These are phyloP conservation scores for Cylindrodendrum hubeiense DNA, from an alignment of 2,329 filamentous ascomycete species.

Conservation along the genomic window DNA sequence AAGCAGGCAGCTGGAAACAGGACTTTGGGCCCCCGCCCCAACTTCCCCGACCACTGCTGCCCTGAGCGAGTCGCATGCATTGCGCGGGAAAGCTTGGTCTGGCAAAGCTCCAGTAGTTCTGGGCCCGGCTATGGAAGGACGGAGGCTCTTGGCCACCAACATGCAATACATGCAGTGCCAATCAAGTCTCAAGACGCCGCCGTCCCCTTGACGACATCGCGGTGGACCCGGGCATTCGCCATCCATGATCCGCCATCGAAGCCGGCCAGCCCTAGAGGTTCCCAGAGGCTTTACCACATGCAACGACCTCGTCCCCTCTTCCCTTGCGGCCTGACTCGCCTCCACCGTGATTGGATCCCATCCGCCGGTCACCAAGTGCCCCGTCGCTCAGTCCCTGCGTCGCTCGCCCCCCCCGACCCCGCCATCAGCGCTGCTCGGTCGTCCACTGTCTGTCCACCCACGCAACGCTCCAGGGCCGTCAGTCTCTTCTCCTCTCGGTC, in stretches of 20 bases:
- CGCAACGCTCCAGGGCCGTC: slow-evolving; percentile 21
- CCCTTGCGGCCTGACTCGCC: slow-evolving; percentile 44
- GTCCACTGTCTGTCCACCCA: slow-evolving; percentile 29
- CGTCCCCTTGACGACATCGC: slow-evolving; percentile 29
- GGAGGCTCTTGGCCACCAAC: slow-evolving; percentile 21
- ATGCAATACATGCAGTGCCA: slow-evolving; percentile 27
- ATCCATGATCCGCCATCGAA: slow-evolving; percentile 28
- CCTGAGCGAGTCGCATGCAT: slow-evolving; percentile 12
- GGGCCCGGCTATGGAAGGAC: slow-evolving; percentile 7
- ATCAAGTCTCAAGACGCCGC: slow-evolving; percentile 34
- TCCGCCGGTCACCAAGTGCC: slow-evolving; percentile 27
- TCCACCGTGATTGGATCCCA: slow-evolving; percentile 41
- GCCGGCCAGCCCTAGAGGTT: slow-evolving; percentile 29
- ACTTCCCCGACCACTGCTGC: slow-evolving; percentile 9
- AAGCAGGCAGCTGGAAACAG: slow-evolving; percentile 6
- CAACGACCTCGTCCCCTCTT: slow-evolving; percentile 30
- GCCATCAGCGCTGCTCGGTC: slow-evolving; percentile 37
- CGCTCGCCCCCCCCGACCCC: slow-evolving; percentile 39
- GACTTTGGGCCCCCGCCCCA: slow-evolving; percentile 1
- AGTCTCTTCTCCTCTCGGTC: slow-evolving; percentile 29
- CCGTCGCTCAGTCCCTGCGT: slow-evolving; percentile 9
- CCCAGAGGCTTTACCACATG: slow-evolving; percentile 42
- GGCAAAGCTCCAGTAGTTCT: slow-evolving; percentile 8
- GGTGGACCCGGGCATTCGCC: slow-evolving; percentile 43
- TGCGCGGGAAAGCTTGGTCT: slow-evolving; percentile 10